Percentiles rank a stretch among this genome's conserved stretches.
Evolutionary conservation across 108 stramenopile genomes (phyloP).

Genomic region (Pseudonitzschia pungens): DNA sequence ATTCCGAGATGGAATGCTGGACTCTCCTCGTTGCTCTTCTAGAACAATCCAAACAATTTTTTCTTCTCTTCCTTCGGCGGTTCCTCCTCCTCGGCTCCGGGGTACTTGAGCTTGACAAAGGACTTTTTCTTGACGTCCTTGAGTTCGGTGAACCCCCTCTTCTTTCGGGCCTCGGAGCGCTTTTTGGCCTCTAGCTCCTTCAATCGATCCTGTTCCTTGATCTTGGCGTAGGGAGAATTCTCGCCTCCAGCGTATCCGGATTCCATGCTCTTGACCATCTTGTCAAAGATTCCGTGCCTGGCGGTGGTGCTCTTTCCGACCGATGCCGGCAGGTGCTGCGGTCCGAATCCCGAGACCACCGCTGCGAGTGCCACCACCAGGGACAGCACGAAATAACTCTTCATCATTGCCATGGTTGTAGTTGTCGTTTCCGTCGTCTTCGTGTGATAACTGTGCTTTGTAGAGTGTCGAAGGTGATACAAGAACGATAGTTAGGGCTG

Average conservation of each 20-base stretch:
- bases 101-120: slow-evolving; percentile 15
- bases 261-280: slow-evolving; percentile 7
- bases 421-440: no score
- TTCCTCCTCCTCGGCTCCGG: slow-evolving; percentile 12
- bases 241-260: slow-evolving; percentile 16
- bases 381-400: background rate
- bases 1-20: no score
- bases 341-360: background rate
- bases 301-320: background rate
- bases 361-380: background rate
- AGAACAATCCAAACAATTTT: slow-evolving; percentile 14
- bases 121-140: slow-evolving; percentile 11
- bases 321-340: background rate
- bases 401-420: background rate
- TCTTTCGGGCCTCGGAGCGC: background rate
- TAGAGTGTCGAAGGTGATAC: no score
- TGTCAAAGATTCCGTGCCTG: background rate
- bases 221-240: slow-evolving; percentile 5
- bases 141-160: slow-evolving; percentile 5
- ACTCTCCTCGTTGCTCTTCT: background rate
- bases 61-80: slow-evolving; percentile 8
- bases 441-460: background rate
- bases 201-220: slow-evolving; percentile 2
- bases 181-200: background rate
- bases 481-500: no score